Evolutionary conservation across 176 grass and related monocot species (phyloP).

Genomic region (Aegilops longissima): DNA sequence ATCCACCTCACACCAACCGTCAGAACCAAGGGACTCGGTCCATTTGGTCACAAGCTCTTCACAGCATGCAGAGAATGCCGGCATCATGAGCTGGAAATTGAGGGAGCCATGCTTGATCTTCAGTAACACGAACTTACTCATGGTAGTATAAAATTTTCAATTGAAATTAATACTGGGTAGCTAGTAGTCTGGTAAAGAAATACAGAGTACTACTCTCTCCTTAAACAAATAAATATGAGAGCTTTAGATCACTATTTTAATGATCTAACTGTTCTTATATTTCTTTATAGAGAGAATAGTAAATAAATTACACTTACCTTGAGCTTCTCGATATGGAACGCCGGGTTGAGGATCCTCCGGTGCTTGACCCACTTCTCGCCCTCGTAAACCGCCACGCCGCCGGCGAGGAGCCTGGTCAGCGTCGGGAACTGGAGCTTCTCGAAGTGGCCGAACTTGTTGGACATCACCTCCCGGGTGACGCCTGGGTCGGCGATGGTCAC

Average conservation of each 20-base stretch:
- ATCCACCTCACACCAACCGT: not conserved
- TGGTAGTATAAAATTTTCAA: too few relatives aligned
- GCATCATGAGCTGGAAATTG: constrained; percentile 1
- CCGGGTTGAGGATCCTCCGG: not conserved
- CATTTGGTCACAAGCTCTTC: not conserved
- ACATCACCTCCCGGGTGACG: constrained; percentile 14
- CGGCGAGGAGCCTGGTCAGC: not conserved
- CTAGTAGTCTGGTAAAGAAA: too few relatives aligned
- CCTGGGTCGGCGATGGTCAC: not conserved
- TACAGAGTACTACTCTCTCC: too few relatives aligned
- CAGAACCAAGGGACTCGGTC: not conserved
- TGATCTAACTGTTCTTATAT: too few relatives aligned
- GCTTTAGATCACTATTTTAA: too few relatives aligned
- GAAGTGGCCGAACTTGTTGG: constrained; percentile 52
- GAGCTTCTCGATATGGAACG: not conserved
- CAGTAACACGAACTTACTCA: too few relatives aligned
- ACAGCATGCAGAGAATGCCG: not conserved
- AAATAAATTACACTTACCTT: not conserved
- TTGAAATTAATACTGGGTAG: too few relatives aligned
- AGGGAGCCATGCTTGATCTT: not conserved
- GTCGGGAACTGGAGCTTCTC: constrained; percentile 10
- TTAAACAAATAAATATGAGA: too few relatives aligned
- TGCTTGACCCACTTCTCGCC: not conserved
- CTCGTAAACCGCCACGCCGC: not conserved
- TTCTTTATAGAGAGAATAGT: too few relatives aligned